phyloP scores from a whole-genome alignment of 2,329 filamentous ascomycete species.

The Ilyonectria sp. region DNA sequence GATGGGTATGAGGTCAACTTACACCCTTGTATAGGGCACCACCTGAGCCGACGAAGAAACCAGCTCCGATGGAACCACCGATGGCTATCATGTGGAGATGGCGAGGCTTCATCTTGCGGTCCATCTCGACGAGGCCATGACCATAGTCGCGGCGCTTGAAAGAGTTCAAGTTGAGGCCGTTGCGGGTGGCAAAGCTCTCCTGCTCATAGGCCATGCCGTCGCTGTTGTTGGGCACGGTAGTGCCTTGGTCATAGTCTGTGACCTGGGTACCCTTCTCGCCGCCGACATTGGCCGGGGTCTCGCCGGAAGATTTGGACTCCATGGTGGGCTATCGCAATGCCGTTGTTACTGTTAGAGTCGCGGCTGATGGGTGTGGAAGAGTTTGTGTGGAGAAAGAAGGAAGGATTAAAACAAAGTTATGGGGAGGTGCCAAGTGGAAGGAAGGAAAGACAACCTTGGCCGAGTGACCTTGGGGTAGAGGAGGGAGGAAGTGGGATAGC shows the following conservation, averaged over 20 bases:
- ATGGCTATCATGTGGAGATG: slow-evolving; percentile 76
- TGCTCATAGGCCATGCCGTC: slow-evolving; percentile 41
- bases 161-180: slow-evolving; percentile 46
- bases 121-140: slow-evolving; percentile 51
- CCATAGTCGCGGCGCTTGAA: slow-evolving; percentile 43
- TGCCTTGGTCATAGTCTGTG: slow-evolving; percentile 37
- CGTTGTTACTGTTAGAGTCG: slow-evolving; percentile 14
- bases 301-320: slow-evolving; percentile 37
- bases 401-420: slow-evolving; percentile 5
- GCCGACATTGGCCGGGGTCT: slow-evolving; percentile 41
- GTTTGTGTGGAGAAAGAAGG: background rate
- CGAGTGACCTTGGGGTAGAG: slow-evolving; percentile 35
- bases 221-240: slow-evolving; percentile 25
- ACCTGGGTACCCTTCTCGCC: slow-evolving; percentile 42
- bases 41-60: slow-evolving; percentile 75
- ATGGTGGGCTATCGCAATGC: slow-evolving; percentile 36
- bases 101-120: slow-evolving; percentile 67
- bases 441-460: slow-evolving; percentile 34
- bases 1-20: slow-evolving; percentile 16
- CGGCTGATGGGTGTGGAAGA: background rate
- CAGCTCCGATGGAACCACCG: slow-evolving; percentile 73
- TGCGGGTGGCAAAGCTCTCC: slow-evolving; percentile 43
- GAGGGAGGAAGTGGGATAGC: background rate
- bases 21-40: slow-evolving; percentile 66
- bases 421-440: slow-evolving; percentile 3